A percentile compares a stretch with the other conserved stretches of the same genome.
phyloP scores from a whole-genome alignment of 805 yeast genomes.

The Ogataea ramenticola region DNA sequence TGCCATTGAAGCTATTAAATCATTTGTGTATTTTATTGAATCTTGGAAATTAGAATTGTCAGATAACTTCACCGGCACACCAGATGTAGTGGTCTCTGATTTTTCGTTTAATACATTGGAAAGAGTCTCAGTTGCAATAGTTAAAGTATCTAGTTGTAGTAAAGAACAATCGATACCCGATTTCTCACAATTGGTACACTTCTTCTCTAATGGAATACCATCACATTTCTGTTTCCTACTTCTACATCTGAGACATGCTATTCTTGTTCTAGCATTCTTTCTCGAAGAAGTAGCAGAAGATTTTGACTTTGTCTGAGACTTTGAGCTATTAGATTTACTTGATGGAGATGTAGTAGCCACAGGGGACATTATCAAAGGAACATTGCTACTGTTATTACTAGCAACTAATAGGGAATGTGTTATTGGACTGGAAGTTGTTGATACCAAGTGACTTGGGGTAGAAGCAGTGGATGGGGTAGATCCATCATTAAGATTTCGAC shows the following conservation, averaged over 20 bases:
- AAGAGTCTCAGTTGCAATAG: conserved; percentile 35
- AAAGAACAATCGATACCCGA: conserved; percentile 12
- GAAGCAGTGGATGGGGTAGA: not conserved
- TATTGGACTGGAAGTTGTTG: too few species aligned
- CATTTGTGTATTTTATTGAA: not conserved
- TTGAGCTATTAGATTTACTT: too few species aligned
- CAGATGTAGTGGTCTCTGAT: too few species aligned
- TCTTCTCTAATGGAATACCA: not conserved
- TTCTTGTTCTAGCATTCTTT: not conserved
- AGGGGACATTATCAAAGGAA: too few species aligned
- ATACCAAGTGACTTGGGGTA: too few species aligned
- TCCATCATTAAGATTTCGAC: not conserved
- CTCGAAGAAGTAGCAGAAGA: not conserved
- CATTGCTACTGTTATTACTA: too few species aligned
- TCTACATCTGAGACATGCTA: not conserved
- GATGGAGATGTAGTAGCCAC: too few species aligned
- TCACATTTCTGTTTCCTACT: conserved; percentile 1
- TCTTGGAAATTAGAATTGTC: not conserved
- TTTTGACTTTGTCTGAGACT: not conserved
- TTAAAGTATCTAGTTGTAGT: conserved; percentile 39
- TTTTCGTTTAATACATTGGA: not conserved
- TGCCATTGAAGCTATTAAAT: not conserved
- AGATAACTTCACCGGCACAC: not conserved
- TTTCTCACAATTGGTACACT: conserved; percentile 1
- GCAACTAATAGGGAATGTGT: too few species aligned